Percentiles rank a stretch among this genome's conserved stretches.
phyloP scores from a whole-genome alignment of 1,284 basidiomycete genomes.

The Fomitopsis pinicola region DNA sequence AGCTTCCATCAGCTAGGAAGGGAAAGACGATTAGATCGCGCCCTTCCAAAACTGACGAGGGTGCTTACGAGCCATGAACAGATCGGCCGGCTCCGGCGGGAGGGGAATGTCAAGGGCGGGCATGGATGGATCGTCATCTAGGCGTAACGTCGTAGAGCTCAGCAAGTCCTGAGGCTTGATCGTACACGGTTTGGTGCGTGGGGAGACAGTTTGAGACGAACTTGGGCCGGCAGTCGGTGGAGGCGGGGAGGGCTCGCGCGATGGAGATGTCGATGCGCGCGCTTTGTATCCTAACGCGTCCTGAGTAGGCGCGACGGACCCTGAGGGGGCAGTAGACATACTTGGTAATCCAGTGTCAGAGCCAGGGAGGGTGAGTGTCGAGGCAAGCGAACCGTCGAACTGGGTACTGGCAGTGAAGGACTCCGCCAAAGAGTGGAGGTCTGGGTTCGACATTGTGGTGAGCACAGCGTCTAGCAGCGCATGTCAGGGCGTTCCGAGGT shows the following conservation, averaged over 20 bases:
- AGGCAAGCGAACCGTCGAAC: neutral
- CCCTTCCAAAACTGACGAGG: neutral
- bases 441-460: neutral
- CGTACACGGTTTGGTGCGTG: neutral
- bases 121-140: neutral
- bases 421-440: neutral
- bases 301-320: neutral
- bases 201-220: neutral
- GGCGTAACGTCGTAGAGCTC: neutral
- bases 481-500: neutral
- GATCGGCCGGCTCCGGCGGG: constrained; percentile 35
- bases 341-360: neutral
- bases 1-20: constrained; percentile 50
- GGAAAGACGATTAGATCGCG: neutral
- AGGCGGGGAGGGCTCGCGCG: neutral
- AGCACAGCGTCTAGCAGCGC: neutral
- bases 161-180: neutral
- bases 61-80: constrained; percentile 57
- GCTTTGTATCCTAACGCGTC: neutral
- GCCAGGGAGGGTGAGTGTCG: constrained; percentile 1
- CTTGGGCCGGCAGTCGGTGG: neutral
- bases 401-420: neutral
- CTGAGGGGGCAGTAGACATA: neutral
- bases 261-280: neutral
- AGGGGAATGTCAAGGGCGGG: neutral